Evolutionary conservation across 2,329 filamentous ascomycete genomes (phyloP).

Genomic region (Lachnellula arida): DNA sequence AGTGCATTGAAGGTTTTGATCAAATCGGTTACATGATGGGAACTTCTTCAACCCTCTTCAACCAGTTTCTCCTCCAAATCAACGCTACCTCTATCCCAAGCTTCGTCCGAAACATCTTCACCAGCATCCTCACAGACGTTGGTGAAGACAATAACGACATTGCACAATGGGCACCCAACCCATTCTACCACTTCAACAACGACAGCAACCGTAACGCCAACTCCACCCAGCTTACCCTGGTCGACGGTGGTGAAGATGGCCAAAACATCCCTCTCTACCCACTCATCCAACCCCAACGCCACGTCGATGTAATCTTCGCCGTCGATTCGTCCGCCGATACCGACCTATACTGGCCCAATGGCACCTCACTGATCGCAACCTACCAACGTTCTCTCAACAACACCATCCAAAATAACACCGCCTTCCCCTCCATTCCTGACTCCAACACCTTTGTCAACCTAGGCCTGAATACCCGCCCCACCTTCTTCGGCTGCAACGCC

Average conservation of each 20-base stretch:
- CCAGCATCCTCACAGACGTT: conserved; percentile 50
- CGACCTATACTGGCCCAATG: conserved; percentile 67
- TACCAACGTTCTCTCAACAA: conserved; percentile 60
- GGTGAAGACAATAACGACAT: conserved; percentile 64
- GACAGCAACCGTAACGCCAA: conserved; percentile 53
- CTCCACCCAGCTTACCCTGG: conserved; percentile 56
- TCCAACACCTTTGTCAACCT: conserved; percentile 74
- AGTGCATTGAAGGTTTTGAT: conserved; percentile 76
- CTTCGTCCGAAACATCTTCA: conserved; percentile 46
- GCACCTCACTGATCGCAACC: conserved; percentile 67
- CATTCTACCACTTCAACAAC: conserved; percentile 64
- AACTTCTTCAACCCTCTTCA: conserved; percentile 81
- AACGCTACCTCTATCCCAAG: conserved; percentile 45
- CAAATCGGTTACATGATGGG: conserved; percentile 81
- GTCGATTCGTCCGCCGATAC: conserved; percentile 76
- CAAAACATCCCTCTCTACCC: conserved; percentile 79
- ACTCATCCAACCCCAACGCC: conserved; percentile 66
- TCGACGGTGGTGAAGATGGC: conserved; percentile 72
- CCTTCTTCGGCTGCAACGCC: conserved; percentile 75
- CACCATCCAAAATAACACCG: conserved; percentile 59
- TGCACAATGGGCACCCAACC: conserved; percentile 69
- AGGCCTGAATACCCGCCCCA: conserved; percentile 67
- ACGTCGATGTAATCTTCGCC: conserved; percentile 76
- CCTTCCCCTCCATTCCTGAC: conserved; percentile 69
- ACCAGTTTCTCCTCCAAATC: conserved; percentile 65